Evolutionary conservation across 139 green algal genomes (phyloP).

Genomic region (Chlamydomonas incerta): DNA sequence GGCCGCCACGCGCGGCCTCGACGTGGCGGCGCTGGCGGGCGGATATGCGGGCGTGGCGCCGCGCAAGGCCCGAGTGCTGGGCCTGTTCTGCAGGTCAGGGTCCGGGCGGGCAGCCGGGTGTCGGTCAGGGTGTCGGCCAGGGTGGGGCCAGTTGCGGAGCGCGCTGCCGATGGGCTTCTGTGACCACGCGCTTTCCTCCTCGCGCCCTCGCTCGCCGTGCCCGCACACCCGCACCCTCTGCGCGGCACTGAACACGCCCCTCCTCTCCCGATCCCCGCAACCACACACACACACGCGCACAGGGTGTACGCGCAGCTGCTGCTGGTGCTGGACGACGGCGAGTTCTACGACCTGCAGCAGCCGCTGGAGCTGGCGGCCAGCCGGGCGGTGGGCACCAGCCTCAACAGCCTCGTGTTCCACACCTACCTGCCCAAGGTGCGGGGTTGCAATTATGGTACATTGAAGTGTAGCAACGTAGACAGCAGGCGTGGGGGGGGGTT

Average conservation of each 20-base stretch:
- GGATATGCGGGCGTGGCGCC: constrained; percentile 44
- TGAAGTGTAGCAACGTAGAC: too few relatives aligned
- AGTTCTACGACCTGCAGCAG: constrained; percentile 76
- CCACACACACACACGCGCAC: background rate
- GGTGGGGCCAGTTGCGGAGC: too few relatives aligned
- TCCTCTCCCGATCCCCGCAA: background rate
- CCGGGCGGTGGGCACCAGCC: constrained; percentile 74
- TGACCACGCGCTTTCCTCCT: too few relatives aligned
- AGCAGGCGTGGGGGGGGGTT: too few relatives aligned
- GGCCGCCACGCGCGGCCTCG: constrained; percentile 52
- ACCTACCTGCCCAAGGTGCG: constrained; percentile 61
- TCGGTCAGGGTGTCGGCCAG: too few relatives aligned
- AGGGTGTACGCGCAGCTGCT: constrained; percentile 78
- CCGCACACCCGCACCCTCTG: too few relatives aligned
- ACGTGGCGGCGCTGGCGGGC: constrained; percentile 50
- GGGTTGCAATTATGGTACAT: too few relatives aligned
- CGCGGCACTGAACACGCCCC: too few relatives aligned
- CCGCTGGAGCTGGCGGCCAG: constrained; percentile 64
- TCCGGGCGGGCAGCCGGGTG: background rate
- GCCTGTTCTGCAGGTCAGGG: constrained; percentile 74
- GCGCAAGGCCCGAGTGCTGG: constrained; percentile 51
- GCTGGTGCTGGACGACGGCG: constrained; percentile 87
- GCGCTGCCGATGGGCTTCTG: too few relatives aligned
- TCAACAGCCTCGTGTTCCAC: constrained; percentile 88
- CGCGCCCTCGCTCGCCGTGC: too few relatives aligned